A percentile compares a stretch with the other conserved stretches of the same genome.
These are phyloP conservation scores for Phytophthora pini DNA, from an alignment of 352 stramenopile genomes.

Conservation along the genomic window DNA sequence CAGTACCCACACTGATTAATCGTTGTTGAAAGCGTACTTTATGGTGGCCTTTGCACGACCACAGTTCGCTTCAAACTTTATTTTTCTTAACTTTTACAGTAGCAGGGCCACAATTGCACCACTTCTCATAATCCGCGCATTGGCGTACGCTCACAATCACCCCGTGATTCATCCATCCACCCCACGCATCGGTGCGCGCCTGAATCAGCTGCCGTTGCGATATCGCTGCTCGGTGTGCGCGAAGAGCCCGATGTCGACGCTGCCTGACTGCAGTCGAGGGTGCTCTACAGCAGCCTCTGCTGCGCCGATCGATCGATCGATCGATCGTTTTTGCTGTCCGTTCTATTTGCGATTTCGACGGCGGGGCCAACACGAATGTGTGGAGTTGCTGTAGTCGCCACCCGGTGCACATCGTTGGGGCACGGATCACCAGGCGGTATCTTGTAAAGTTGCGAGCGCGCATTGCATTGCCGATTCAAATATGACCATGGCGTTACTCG, in stretches of 20 bases:
- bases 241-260: too few species aligned
- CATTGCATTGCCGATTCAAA: background rate
- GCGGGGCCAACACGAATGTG: background rate
- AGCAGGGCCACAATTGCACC: too few species aligned
- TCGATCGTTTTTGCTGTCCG: too few species aligned
- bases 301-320: too few species aligned
- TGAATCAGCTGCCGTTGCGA: conserved; percentile 3
- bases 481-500: too few species aligned
- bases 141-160: conserved; percentile 1
- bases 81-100: too few species aligned
- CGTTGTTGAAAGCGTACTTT: too few species aligned
- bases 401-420: conserved; percentile 15
- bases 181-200: background rate
- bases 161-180: background rate
- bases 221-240: background rate
- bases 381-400: conserved; percentile 27
- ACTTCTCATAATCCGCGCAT: background rate
- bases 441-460: conserved; percentile 9
- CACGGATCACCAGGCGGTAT: conserved; percentile 10
- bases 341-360: conserved; percentile 12
- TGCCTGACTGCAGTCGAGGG: too few species aligned
- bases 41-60: too few species aligned
- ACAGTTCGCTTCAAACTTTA: too few species aligned
- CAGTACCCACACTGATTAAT: too few species aligned
- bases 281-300: too few species aligned